phyloP scores from a whole-genome alignment of 2,329 filamentous ascomycete genomes.

The Penicillium sp. region DNA sequence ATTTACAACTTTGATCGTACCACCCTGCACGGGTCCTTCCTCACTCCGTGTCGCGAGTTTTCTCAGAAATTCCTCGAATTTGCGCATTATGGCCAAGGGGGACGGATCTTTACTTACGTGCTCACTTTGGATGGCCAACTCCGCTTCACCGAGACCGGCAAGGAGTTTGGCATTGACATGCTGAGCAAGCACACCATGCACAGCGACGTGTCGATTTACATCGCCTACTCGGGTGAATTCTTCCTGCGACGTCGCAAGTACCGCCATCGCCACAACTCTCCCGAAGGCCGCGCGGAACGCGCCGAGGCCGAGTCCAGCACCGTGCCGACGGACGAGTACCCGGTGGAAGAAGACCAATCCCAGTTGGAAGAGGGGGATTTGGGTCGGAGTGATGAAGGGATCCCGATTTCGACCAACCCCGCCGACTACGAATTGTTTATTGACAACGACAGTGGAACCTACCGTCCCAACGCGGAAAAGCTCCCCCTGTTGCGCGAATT shows the following conservation, averaged over 20 bases:
- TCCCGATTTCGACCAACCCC: slow-evolving; percentile 53
- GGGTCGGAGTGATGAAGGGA: slow-evolving; percentile 23
- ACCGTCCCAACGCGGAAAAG: slow-evolving; percentile 77
- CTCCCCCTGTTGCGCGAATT: slow-evolving; percentile 72
- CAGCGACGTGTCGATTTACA: slow-evolving; percentile 85
- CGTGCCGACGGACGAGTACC: slow-evolving; percentile 37
- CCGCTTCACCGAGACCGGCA: slow-evolving; percentile 92
- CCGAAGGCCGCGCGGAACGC: not conserved
- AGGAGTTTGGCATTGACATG: slow-evolving; percentile 91
- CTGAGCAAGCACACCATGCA: slow-evolving; percentile 97
- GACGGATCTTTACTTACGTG: slow-evolving; percentile 87
- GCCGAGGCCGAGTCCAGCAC: not conserved
- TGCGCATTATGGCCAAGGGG: slow-evolving; percentile 81
- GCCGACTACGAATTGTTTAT: slow-evolving; percentile 80
- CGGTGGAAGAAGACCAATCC: slow-evolving; percentile 31
- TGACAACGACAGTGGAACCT: slow-evolving; percentile 94
- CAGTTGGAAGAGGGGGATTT: slow-evolving; percentile 44
- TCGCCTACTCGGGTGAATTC: slow-evolving; percentile 91
- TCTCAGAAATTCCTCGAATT: slow-evolving; percentile 81
- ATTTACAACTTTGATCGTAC: slow-evolving; percentile 84
- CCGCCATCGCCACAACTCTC: slow-evolving; percentile 36
- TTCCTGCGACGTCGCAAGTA: slow-evolving; percentile 72
- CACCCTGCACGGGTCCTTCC: slow-evolving; percentile 71
- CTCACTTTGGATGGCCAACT: slow-evolving; percentile 83
- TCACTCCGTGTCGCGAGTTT: slow-evolving; percentile 67